These are phyloP conservation scores for Arctostaphylos glauca DNA, from an alignment of 148 eudicot species.

Conservation along the genomic window DNA sequence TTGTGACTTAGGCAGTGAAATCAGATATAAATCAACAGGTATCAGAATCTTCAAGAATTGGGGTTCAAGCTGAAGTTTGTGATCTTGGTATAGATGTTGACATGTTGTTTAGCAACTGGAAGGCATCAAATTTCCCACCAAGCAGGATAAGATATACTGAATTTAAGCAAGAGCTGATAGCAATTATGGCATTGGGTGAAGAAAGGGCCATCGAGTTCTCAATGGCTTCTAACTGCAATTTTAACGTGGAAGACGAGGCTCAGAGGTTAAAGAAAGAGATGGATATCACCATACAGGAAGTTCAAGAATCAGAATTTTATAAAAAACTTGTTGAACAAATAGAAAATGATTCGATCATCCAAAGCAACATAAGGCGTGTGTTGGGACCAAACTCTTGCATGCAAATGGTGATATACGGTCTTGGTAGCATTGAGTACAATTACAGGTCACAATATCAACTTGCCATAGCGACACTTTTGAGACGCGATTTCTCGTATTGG, in stretches of 20 bases:
- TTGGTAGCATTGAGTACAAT: slow-evolving; percentile 8
- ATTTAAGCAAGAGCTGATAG: slow-evolving; percentile 10
- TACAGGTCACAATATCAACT: slow-evolving; percentile 5
- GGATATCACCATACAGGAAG: slow-evolving; percentile 11
- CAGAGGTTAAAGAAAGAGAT: neutral
- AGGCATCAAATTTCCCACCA: neutral
- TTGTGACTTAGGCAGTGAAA: neutral
- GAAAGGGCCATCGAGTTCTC: neutral
- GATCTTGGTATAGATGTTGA: neutral
- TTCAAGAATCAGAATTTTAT: neutral
- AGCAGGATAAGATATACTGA: neutral
- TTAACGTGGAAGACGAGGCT: slow-evolving; percentile 4
- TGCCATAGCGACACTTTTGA: neutral
- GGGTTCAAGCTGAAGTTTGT: neutral
- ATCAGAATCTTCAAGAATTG: neutral
- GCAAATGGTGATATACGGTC: slow-evolving; percentile 10
- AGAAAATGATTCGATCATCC: neutral
- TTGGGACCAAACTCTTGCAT: neutral
- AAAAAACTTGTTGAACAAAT: neutral
- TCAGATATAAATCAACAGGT: neutral
- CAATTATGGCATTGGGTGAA: slow-evolving; percentile 8
- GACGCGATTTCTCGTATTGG: neutral
- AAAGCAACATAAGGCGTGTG: neutral
- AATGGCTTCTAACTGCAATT: neutral
- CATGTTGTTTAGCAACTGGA: slow-evolving; percentile 2